phyloP scores from a whole-genome alignment of 345 rosid species.

The Gossypium australe region DNA sequence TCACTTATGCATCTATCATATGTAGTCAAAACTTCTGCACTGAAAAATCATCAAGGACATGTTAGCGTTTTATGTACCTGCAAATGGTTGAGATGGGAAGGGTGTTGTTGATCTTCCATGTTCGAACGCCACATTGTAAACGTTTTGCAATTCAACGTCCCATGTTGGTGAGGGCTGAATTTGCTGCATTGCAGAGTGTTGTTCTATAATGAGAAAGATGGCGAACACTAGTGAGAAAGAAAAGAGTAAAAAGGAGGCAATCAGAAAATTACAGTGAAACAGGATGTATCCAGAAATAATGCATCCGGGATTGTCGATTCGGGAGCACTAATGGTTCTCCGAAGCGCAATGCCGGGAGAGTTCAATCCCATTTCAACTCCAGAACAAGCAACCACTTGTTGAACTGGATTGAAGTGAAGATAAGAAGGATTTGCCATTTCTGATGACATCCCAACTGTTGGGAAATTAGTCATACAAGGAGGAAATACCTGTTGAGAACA shows the following conservation, averaged over 20 bases:
- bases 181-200: constrained; percentile 35
- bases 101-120: constrained; percentile 31
- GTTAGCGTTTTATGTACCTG: constrained; percentile 35
- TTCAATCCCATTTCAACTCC: constrained; percentile 37
- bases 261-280: constrained; percentile 42
- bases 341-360: constrained; percentile 38
- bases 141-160: constrained; percentile 62
- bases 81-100: constrained; percentile 35
- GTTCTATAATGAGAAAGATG: not conserved
- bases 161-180: constrained; percentile 46
- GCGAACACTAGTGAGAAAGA: not conserved
- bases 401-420: constrained; percentile 45
- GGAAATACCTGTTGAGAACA: constrained; percentile 31
- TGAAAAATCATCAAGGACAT: constrained; percentile 14
- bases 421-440: constrained; percentile 42
- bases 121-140: constrained; percentile 53
- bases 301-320: constrained; percentile 33
- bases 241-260: not conserved
- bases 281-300: constrained; percentile 36
- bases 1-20: constrained; percentile 21
- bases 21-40: constrained; percentile 19
- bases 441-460: constrained; percentile 42
- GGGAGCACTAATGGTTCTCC: constrained; percentile 44
- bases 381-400: constrained; percentile 41
- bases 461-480: constrained; percentile 26